Percentiles rank a stretch among this genome's conserved stretches.
Conservation (phyloP, 2,329 filamentous ascomycete genomes). For the Cercospora sp. region DNA sequence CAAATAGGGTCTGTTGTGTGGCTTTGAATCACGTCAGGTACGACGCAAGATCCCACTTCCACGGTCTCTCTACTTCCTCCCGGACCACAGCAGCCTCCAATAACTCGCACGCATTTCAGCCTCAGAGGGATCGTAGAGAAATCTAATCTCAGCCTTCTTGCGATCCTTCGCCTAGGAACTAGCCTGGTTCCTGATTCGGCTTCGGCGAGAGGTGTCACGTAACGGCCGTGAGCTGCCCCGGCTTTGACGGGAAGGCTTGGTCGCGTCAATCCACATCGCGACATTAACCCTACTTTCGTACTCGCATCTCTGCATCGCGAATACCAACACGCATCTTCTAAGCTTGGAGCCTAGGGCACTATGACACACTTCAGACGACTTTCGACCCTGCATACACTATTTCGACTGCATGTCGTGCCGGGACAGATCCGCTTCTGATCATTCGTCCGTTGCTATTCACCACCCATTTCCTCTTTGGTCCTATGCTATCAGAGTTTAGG, state of each 20-base stretch:
- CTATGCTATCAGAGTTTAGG: conserved; percentile 12
- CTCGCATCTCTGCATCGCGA: background rate
- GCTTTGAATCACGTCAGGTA: conserved; percentile 23
- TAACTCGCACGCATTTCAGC: conserved; percentile 19
- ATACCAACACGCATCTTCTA: conserved; percentile 18
- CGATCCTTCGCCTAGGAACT: conserved; percentile 18
- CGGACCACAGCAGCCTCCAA: conserved; percentile 2
- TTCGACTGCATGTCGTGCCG: conserved; percentile 11
- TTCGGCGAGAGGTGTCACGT: conserved; percentile 15
- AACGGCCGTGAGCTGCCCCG: conserved; percentile 13
- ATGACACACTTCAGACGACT: conserved; percentile 11
- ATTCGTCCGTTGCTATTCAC: conserved; percentile 20
- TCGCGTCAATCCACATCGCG: background rate
- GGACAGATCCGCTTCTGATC: conserved; percentile 14
- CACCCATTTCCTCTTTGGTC: conserved; percentile 21
- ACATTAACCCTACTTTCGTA: background rate
- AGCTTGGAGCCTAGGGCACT: conserved; percentile 18
- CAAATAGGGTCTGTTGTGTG: conserved; percentile 15
- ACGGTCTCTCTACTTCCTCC: background rate
- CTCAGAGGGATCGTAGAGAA: conserved; percentile 21
- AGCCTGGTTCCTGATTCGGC: conserved; percentile 18
- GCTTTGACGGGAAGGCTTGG: conserved; percentile 8
- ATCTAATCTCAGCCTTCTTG: conserved; percentile 25
- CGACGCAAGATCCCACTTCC: conserved; percentile 15
- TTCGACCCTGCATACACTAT: conserved; percentile 22